A percentile compares a stretch with the other conserved stretches of the same genome.
phyloP scores from a whole-genome alignment of 176 grass and related monocot genomes.

The Triticum turgidum region DNA sequence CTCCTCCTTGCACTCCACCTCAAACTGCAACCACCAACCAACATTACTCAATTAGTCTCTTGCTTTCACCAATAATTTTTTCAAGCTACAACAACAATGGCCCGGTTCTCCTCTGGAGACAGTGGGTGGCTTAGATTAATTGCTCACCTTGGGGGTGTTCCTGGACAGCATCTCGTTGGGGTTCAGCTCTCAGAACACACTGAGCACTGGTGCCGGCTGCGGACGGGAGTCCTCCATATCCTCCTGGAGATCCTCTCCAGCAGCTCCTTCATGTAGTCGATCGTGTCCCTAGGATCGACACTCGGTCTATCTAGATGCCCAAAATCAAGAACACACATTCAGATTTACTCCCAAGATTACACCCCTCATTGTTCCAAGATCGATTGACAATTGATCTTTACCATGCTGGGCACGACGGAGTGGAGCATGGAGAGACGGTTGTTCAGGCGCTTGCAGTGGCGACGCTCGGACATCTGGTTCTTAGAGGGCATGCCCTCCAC shows the following conservation, averaged over 20 bases:
- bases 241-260: constrained; percentile 86
- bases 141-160: constrained; percentile 71
- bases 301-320: constrained; percentile 72
- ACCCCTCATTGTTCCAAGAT: not conserved
- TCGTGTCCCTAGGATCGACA: constrained; percentile 93
- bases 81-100: no score
- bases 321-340: not conserved
- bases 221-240: constrained; percentile 41
- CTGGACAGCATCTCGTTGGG: constrained; percentile 76
- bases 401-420: no score
- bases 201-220: constrained; percentile 11
- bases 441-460: no score
- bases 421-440: no score
- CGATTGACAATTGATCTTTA: no score
- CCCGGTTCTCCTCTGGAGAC: no score
- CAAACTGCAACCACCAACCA: constrained; percentile 41
- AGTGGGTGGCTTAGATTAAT: no score
- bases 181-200: constrained; percentile 69
- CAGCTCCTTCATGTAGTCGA: constrained; percentile 36
- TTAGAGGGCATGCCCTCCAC: no score
- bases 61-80: no score
- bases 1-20: constrained; percentile 74
- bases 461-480: no score
- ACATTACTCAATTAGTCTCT: no score
- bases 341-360: not conserved